phyloP scores from a whole-genome alignment of 2,329 filamentous ascomycete species.

The Aspergillus candidus region DNA sequence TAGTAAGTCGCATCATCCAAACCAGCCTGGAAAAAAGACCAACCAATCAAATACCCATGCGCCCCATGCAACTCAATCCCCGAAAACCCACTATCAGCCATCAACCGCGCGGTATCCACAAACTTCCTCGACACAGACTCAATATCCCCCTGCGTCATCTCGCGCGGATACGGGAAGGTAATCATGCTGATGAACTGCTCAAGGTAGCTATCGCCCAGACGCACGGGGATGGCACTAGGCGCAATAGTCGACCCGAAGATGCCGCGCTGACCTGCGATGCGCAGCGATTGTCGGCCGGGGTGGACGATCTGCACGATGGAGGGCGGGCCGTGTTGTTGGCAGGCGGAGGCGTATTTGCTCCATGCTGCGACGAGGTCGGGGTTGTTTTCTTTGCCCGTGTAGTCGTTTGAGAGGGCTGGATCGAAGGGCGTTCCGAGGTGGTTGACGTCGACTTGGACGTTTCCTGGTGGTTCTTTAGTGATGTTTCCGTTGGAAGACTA shows the following conservation, averaged over 20 bases:
- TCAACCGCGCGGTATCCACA: slow-evolving; percentile 47
- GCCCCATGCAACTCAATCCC: slow-evolving; percentile 51
- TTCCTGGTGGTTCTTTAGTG: no score
- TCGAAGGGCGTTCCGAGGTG: slow-evolving; percentile 33
- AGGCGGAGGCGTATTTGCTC: slow-evolving; percentile 24
- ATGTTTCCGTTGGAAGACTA: no score
- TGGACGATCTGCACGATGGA: slow-evolving; percentile 42
- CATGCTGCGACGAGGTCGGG: slow-evolving; percentile 18
- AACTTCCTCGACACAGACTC: slow-evolving; percentile 49
- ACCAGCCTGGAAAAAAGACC: slow-evolving; percentile 26
- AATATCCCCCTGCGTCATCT: slow-evolving; percentile 52
- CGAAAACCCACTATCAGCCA: slow-evolving; percentile 47
- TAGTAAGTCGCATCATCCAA: background rate
- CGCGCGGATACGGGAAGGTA: slow-evolving; percentile 48
- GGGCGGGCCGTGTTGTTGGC: slow-evolving; percentile 37
- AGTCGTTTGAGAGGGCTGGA: slow-evolving; percentile 22
- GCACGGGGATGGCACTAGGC: slow-evolving; percentile 37
- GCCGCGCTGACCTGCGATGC: slow-evolving; percentile 34
- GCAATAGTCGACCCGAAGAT: slow-evolving; percentile 28
- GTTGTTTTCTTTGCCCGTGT: slow-evolving; percentile 18
- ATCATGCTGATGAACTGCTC: slow-evolving; percentile 27
- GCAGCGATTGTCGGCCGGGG: slow-evolving; percentile 41
- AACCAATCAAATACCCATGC: slow-evolving; percentile 46
- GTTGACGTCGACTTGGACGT: slow-evolving; percentile 42
- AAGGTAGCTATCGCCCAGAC: slow-evolving; percentile 33